Evolutionary conservation across 495 filamentous ascomycete species (phyloP), one percentile per base, ranked within the genome.

Genomic region (Talaromyces liani): DNA sequence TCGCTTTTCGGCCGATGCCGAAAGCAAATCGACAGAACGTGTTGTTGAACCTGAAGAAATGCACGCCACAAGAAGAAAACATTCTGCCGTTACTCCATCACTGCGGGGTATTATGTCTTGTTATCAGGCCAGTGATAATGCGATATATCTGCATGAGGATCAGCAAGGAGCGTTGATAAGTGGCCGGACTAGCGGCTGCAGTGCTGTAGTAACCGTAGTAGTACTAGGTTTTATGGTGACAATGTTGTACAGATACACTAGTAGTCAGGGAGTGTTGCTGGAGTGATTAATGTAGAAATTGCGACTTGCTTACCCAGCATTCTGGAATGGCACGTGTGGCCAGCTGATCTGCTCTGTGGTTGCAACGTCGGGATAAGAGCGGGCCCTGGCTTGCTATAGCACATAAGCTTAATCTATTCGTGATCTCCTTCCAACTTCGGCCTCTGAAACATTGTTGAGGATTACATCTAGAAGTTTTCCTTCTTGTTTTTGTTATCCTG

Each of bases 161-260:
- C 56, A 58, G 56, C 10, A 58, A 58, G 14, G 29, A 20, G 14
- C 56, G 56, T 16, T 58, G 31, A 58, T 56, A 56, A 56, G 53
- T 29, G 14, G 51, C 53, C 29, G 24, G 53, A 16, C 14, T 16
- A 41, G 36, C 36, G 36, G 36, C 9, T 56, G 53, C 22, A 56
- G 53, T 56, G 25, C 36, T 41, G 36, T 14, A 41, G 36, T 16
- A 41, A 41, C 36, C 36, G 14, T 14, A 41, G 8, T 41, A 9
- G 45, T 49, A 49, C 45, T 49, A 49, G 36, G 45, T 47, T n/a
- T 49, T 18, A n/a, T 49, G 18, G 45, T 8, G 18, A 49, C n/a
- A 20, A 49, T 45, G 41, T 16, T 10, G 41, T 18, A 45, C 41
- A 45, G 9, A 45, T 16, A 18, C 14, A 31, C 29, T 31, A 31